phyloP scores from a whole-genome alignment of 495 filamentous ascomycete genomes.

The Penicillium tannophilum region DNA sequence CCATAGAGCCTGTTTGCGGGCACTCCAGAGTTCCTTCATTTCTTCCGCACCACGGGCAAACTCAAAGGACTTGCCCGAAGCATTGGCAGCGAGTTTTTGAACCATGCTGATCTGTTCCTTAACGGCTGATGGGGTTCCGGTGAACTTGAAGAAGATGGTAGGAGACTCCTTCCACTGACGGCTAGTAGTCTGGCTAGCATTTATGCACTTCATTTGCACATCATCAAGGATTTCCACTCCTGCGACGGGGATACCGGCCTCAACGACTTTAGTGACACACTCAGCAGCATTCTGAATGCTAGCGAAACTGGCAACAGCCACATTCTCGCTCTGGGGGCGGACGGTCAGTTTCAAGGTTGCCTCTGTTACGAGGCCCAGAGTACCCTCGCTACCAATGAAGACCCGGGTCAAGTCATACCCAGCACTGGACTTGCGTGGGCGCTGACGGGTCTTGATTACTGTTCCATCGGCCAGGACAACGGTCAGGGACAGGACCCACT shows the following conservation, averaged over 20 bases:
- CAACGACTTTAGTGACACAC: conserved; percentile 61
- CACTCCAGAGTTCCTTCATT: conserved; percentile 61
- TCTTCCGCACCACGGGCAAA: conserved; percentile 59
- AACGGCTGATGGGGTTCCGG: conserved; percentile 57
- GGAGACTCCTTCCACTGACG: conserved; percentile 62
- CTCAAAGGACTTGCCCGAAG: conserved; percentile 57
- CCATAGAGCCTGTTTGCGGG: conserved; percentile 63
- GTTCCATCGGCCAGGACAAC: conserved; percentile 68
- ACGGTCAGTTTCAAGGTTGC: conserved; percentile 64
- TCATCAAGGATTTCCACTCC: conserved; percentile 68
- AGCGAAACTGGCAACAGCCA: conserved; percentile 63
- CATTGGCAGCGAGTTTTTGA: conserved; percentile 52
- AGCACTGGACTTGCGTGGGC: conserved; percentile 65
- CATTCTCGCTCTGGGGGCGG: conserved; percentile 61
- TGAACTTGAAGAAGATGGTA: conserved; percentile 68
- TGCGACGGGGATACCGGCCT: conserved; percentile 63
- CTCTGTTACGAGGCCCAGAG: conserved; percentile 66
- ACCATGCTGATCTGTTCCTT: conserved; percentile 64
- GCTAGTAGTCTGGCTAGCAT: conserved; percentile 55
- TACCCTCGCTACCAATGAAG: conserved; percentile 67
- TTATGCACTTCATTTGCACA: conserved; percentile 68
- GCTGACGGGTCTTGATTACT: conserved; percentile 65
- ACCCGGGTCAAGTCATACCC: conserved; percentile 66
- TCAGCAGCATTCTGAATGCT: conserved; percentile 59
- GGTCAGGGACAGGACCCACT: conserved; percentile 66